Conservation (phyloP, 2,329 filamentous ascomycete species). For the Trichoderma koningiopsis region DNA sequence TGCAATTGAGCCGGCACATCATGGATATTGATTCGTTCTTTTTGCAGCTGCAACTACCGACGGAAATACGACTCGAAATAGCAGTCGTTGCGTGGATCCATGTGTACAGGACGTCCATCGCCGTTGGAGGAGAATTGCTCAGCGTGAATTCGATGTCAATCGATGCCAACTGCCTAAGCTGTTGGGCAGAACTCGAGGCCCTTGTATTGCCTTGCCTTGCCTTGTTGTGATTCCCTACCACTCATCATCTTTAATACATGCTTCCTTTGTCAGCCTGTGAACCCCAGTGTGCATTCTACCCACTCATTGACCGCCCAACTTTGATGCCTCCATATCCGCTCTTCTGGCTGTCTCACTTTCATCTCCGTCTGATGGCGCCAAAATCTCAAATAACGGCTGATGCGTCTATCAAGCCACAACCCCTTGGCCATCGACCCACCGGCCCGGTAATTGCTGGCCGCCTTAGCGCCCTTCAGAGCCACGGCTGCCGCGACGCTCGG, state of each 20-base stretch:
- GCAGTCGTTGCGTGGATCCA: not conserved
- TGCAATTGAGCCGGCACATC: not conserved
- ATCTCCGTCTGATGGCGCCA: not conserved
- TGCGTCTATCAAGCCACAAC: constrained; percentile 22
- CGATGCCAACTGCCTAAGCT: not conserved
- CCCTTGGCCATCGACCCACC: constrained; percentile 22
- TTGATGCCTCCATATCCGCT: not conserved
- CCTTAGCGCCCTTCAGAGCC: constrained; percentile 13
- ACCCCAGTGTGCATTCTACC: not conserved
- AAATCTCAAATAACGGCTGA: not conserved
- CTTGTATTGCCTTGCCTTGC: not conserved
- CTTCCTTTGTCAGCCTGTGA: not conserved
- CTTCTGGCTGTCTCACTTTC: not conserved
- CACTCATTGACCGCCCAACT: not conserved
- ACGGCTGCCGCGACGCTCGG: constrained; percentile 2
- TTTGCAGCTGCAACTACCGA: not conserved
- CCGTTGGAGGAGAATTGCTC: not conserved
- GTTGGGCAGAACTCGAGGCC: not conserved
- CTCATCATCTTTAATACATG: too few relatives aligned
- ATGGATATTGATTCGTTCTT: not conserved
- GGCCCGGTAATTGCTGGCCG: constrained; percentile 7
- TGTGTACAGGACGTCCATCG: not conserved
- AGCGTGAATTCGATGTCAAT: not conserved
- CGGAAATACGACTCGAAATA: constrained; percentile 3
- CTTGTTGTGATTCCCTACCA: not conserved